A percentile compares a stretch with the other conserved stretches of the same genome.
Evolutionary conservation across 2,329 filamentous ascomycete species (phyloP).

Genomic region (Westerdykella aurantiaca): DNA sequence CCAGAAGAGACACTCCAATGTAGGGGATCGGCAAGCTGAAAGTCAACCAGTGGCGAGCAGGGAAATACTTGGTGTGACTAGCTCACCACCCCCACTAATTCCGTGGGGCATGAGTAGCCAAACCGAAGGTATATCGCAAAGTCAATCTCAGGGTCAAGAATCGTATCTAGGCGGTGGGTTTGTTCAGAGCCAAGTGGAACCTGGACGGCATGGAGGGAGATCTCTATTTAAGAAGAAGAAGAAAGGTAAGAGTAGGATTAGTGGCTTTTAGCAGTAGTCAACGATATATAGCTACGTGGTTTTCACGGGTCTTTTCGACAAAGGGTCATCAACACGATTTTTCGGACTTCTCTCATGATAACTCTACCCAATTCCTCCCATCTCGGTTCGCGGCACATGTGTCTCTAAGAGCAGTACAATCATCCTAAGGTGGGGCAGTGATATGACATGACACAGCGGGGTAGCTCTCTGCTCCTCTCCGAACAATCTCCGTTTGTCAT

Average conservation of each 20-base stretch:
- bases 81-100: background rate
- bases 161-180: constrained; percentile 5
- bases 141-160: constrained; percentile 10
- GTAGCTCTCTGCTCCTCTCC: too few relatives aligned
- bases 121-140: constrained; percentile 7
- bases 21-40: constrained; percentile 11
- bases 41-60: constrained; percentile 14
- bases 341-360: too few relatives aligned
- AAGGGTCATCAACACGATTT: too few relatives aligned
- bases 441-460: too few relatives aligned
- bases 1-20: constrained; percentile 37
- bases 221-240: constrained; percentile 32
- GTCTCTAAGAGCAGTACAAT: too few relatives aligned
- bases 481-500: too few relatives aligned
- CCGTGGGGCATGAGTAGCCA: constrained; percentile 21
- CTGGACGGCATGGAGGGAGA: constrained; percentile 31
- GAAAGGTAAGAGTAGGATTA: constrained; percentile 24
- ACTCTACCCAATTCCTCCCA: too few relatives aligned
- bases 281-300: too few relatives aligned
- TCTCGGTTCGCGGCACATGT: too few relatives aligned
- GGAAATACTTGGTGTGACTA: background rate
- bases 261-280: constrained; percentile 22
- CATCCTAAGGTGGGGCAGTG: too few relatives aligned
- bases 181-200: constrained; percentile 31
- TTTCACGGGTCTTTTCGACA: too few relatives aligned